phyloP scores from a whole-genome alignment of 352 stramenopile species.

The Blastocystis sp. region DNA sequence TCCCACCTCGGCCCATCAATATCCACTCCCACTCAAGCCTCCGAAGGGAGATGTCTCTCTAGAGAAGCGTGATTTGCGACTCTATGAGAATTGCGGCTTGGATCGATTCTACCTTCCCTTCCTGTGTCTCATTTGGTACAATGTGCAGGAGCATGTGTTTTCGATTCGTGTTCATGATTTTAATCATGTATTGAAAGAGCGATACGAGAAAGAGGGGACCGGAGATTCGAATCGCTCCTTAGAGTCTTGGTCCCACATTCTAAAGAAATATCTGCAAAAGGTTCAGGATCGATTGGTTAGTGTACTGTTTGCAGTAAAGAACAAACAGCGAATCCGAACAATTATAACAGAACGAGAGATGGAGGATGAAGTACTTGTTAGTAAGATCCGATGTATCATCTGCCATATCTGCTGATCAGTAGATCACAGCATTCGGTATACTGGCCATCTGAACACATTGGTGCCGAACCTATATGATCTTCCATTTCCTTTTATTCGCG shows the following conservation, averaged over 20 bases:
- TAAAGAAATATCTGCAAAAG: background rate
- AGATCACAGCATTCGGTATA: background rate
- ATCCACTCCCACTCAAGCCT: background rate
- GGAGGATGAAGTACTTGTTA: background rate
- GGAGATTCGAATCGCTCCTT: background rate
- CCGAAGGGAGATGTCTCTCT: background rate
- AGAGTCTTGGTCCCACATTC: background rate
- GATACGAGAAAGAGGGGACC: background rate
- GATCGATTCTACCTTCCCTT: background rate
- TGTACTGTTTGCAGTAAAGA: background rate
- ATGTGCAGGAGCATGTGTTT: background rate
- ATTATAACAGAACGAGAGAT: background rate
- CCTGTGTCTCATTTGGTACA: background rate
- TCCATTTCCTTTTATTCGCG: background rate
- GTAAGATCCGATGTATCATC: background rate
- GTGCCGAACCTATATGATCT: background rate
- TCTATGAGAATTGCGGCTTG: background rate
- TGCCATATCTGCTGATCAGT: background rate
- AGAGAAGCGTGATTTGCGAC: background rate
- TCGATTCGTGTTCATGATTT: constrained; percentile 2
- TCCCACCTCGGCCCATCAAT: background rate
- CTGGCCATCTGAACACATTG: background rate
- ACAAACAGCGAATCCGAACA: background rate
- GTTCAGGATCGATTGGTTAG: background rate
- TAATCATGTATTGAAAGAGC: background rate